Evolutionary conservation across 2,329 filamentous ascomycete species (phyloP).

Genomic region (Pseudocercospora ulei): DNA sequence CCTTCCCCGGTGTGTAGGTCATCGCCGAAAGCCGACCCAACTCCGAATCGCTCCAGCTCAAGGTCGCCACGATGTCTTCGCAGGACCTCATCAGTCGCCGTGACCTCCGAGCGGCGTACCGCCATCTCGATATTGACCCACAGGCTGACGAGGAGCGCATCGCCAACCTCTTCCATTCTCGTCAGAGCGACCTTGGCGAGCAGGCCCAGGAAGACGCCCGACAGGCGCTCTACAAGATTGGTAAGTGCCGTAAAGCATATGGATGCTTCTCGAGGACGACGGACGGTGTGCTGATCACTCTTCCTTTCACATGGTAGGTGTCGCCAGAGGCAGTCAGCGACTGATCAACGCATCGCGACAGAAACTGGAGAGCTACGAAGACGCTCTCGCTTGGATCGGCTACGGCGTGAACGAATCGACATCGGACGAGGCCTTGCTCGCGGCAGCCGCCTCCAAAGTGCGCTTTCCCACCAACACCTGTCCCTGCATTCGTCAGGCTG

Average conservation of each 20-base stretch:
- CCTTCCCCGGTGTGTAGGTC: too few relatives aligned
- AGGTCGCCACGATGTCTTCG: slow-evolving; percentile 50
- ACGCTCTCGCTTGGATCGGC: slow-evolving; percentile 54
- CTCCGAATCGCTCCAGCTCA: slow-evolving; percentile 49
- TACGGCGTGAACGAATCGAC: slow-evolving; percentile 40
- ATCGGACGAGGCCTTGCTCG: slow-evolving; percentile 49
- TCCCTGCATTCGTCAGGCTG: neutral
- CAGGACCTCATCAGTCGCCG: slow-evolving; percentile 49
- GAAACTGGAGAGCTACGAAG: slow-evolving; percentile 52
- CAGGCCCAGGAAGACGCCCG: slow-evolving; percentile 49
- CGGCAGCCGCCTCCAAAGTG: slow-evolving; percentile 51
- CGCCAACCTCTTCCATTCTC: slow-evolving; percentile 52
- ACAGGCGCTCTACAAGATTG: slow-evolving; percentile 51
- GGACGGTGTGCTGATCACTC: too few relatives aligned
- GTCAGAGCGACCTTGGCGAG: slow-evolving; percentile 47
- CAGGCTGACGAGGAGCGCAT: slow-evolving; percentile 51
- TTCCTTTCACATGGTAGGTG: too few relatives aligned
- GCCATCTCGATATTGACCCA: slow-evolving; percentile 47
- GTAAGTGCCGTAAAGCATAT: too few relatives aligned
- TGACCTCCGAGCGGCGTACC: slow-evolving; percentile 51
- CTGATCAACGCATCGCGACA: slow-evolving; percentile 51
- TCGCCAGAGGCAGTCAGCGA: slow-evolving; percentile 47
- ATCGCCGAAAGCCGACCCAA: slow-evolving; percentile 47
- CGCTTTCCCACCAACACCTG: slow-evolving; percentile 17
- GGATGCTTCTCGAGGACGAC: too few relatives aligned